phyloP scores from a whole-genome alignment of 768 basidiomycete species.

The Termitomyces eurrhizus region DNA sequence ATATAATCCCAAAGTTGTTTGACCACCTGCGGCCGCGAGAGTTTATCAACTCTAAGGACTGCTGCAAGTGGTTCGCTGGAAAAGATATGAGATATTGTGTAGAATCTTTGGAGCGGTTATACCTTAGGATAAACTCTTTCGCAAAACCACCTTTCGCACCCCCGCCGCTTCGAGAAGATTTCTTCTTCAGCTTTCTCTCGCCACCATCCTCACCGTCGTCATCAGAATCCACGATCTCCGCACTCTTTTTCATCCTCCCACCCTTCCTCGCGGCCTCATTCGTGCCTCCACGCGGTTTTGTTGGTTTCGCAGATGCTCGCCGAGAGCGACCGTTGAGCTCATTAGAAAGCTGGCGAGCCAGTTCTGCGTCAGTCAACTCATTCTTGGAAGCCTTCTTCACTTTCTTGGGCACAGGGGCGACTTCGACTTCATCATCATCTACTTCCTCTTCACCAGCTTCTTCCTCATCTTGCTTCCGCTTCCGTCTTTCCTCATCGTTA shows the following conservation, averaged over 20 bases:
- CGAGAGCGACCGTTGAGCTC: constrained; percentile 65
- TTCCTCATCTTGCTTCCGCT: constrained; percentile 32
- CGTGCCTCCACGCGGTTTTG: constrained; percentile 30
- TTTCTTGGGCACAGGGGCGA: constrained; percentile 40
- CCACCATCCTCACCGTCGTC: constrained; percentile 44
- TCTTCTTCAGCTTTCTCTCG: constrained; percentile 46
- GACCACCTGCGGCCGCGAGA: constrained; percentile 88
- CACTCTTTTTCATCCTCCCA: constrained; percentile 48
- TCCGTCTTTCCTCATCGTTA: constrained; percentile 28
- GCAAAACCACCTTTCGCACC: constrained; percentile 70
- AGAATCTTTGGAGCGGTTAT: not conserved
- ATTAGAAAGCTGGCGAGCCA: constrained; percentile 66
- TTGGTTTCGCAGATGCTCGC: constrained; percentile 36
- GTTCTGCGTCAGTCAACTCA: constrained; percentile 63
- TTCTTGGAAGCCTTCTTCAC: constrained; percentile 46
- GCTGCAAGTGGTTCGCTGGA: constrained; percentile 68
- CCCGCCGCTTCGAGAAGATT: constrained; percentile 37
- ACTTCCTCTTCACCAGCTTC: constrained; percentile 33
- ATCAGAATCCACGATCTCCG: constrained; percentile 50
- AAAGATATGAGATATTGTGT: constrained; percentile 4
- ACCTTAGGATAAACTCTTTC: constrained; percentile 78
- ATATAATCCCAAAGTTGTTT: constrained; percentile 91
- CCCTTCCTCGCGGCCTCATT: constrained; percentile 41
- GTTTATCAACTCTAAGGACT: constrained; percentile 58
- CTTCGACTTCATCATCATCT: constrained; percentile 26